Evolutionary conservation across 768 basidiomycete species (phyloP).

Genomic region (Rhodotorula taiwanensis): DNA sequence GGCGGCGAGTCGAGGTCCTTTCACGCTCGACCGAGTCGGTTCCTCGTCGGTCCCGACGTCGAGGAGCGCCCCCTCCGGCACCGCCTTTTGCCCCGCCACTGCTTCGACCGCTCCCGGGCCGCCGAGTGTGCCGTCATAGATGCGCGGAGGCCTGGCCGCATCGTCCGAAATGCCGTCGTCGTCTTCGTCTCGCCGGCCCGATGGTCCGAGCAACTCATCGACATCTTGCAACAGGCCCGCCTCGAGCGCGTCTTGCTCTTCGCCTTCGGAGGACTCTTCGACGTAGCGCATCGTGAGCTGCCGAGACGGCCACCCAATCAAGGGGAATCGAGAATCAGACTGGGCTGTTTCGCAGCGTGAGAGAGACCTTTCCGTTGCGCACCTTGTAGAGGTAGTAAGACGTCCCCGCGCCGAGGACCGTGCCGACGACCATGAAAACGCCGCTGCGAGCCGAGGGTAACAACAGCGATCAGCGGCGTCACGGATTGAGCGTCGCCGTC

Average conservation of each 20-base stretch:
- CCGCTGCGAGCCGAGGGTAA: conserved; percentile 47
- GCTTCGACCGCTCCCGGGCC: too few relatives aligned
- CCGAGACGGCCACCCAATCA: too few relatives aligned
- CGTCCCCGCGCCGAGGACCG: conserved; percentile 55
- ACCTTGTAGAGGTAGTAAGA: conserved; percentile 54
- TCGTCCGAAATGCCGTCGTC: neutral
- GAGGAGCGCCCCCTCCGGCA: neutral
- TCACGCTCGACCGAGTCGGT: neutral
- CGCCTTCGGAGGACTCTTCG: conserved; percentile 12
- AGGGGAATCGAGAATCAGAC: too few relatives aligned
- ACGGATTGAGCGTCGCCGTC: conserved; percentile 5
- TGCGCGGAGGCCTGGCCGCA: too few relatives aligned
- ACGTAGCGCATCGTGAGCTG: conserved; percentile 32
- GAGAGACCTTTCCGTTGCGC: too few relatives aligned
- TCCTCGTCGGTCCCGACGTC: conserved; percentile 6
- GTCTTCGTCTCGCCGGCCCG: neutral
- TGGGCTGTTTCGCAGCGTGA: too few relatives aligned
- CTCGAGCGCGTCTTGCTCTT: conserved; percentile 52
- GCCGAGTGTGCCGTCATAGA: too few relatives aligned
- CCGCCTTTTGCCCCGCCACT: too few relatives aligned
- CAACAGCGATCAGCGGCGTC: neutral
- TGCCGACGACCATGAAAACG: conserved; percentile 56
- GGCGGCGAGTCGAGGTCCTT: too few relatives aligned
- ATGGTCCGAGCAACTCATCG: conserved; percentile 50
- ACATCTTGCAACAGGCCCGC: conserved; percentile 58